Conservation (phyloP, 2,329 filamentous ascomycete genomes). For the Pleoardoris graminearum region DNA sequence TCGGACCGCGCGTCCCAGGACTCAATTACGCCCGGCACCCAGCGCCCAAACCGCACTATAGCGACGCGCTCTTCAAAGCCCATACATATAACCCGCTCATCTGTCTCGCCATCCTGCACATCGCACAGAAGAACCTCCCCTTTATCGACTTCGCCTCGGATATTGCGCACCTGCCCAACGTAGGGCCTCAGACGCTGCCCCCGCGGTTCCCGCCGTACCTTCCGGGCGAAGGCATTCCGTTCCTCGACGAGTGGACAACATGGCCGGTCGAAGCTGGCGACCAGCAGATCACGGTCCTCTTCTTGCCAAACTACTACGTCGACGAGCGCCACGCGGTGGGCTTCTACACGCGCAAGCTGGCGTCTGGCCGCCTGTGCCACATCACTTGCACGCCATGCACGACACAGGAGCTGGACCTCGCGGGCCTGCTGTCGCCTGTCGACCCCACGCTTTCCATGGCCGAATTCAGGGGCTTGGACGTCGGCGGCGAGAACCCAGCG, state of each 20-base stretch:
- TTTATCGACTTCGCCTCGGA: constrained; percentile 22
- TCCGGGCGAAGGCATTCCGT: not conserved
- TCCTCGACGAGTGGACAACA: constrained; percentile 5
- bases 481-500: not conserved
- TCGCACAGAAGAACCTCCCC: constrained; percentile 25
- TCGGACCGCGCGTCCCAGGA: not conserved
- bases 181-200: constrained; percentile 1
- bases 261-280: not conserved
- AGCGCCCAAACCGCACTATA: not conserved
- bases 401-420: not conserved
- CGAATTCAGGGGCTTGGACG: not conserved
- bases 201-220: constrained; percentile 5
- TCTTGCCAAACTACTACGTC: constrained; percentile 24
- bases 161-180: constrained; percentile 25
- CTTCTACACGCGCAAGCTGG: constrained; percentile 11
- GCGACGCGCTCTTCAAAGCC: constrained; percentile 19
- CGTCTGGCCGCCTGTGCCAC: not conserved
- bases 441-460: not conserved
- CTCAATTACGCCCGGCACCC: not conserved
- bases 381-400: constrained; percentile 17
- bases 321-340: constrained; percentile 21
- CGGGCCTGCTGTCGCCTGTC: not conserved
- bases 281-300: constrained; percentile 6
- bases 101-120: constrained; percentile 24
- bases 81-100: constrained; percentile 22